Evolutionary conservation across 805 yeast species (phyloP), one percentile per base, ranked within the genome.

Genomic region (Ogataea minuta): DNA sequence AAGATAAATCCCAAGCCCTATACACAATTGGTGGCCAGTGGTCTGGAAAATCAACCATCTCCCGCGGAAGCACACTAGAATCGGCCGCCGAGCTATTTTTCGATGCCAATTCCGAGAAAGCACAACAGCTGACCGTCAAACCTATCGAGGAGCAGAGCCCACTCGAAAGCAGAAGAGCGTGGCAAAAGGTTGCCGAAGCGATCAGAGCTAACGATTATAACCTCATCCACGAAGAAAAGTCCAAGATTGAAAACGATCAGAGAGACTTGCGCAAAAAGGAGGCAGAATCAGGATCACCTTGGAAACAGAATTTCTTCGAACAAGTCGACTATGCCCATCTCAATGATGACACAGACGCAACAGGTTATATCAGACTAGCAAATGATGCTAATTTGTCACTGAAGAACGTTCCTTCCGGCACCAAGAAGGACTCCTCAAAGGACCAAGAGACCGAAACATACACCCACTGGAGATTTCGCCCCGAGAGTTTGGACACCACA

Each of bases 1-100:
- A 49, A n/a, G 57, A 68, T 39, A 76, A 75, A 49, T 77, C 74
- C 23, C 77, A 79, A 44, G 86, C 95, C 1, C 64, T 88, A 40
- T 85, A 76, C 65, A 84, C 95, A 11, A 81, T 93, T 44, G 55
- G 70, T 32, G 99, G 99, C 32, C 97, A 89, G 68, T 93, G 98
- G 99, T 81, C 93, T 11, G 91, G 83, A 23, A 67, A 68, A 48
- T 83, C 91, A 12, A 72, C 68, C 53, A 79, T 86, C 48, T 68
- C 66, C 46, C 73, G 76, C 58, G 90, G 88, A 43, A 53, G 69
- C 6, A 57, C 66, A 17, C 61, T 77, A 8, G 57, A 71, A 26
- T 70, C 72, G 33, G 64, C 69, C 14, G 73, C 67, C 37, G 72
- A 67, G 27, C 52, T 78, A 23, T 85, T 85, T 56, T 81, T 80